Conservation (phyloP, 2,329 filamentous ascomycete genomes). For the Beauveria brongniartii region DNA sequence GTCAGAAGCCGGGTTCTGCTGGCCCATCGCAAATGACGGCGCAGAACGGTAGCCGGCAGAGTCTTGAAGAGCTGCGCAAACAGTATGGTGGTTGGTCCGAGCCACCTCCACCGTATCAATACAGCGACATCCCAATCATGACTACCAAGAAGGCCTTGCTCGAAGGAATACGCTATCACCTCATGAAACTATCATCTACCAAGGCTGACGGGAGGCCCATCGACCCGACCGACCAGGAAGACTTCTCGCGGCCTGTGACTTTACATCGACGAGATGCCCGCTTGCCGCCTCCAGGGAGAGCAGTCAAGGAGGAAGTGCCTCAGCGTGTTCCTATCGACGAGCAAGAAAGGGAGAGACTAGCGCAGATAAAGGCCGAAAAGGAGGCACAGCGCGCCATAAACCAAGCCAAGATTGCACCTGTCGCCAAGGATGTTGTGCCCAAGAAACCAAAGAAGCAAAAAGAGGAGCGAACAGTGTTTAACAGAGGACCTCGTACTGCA, state of each 20-base stretch:
- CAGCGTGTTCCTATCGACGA: slow-evolving; percentile 40
- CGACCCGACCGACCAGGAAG: slow-evolving; percentile 60
- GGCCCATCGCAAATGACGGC: slow-evolving; percentile 15
- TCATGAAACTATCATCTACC: slow-evolving; percentile 67
- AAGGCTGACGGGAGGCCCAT: slow-evolving; percentile 51
- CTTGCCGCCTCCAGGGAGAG: slow-evolving; percentile 55
- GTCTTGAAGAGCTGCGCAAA: slow-evolving; percentile 34
- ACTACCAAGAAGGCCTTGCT: slow-evolving; percentile 75
- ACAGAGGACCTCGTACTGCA: slow-evolving; percentile 68
- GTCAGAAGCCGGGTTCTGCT: slow-evolving; percentile 15
- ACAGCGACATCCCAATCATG: slow-evolving; percentile 58
- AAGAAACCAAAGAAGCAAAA: slow-evolving; percentile 57
- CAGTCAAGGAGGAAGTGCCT: slow-evolving; percentile 51
- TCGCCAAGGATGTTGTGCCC: slow-evolving; percentile 48
- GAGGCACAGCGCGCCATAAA: slow-evolving; percentile 82
- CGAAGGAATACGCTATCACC: slow-evolving; percentile 75
- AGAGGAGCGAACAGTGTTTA: slow-evolving; percentile 80
- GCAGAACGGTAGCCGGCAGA: slow-evolving; percentile 24
- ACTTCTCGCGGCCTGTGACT: slow-evolving; percentile 82
- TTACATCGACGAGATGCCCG: slow-evolving; percentile 83
- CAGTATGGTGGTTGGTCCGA: slow-evolving; percentile 52
- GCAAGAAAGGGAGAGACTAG: slow-evolving; percentile 54
- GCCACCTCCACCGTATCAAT: slow-evolving; percentile 38
- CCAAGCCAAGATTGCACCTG: slow-evolving; percentile 86
- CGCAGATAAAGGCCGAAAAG: slow-evolving; percentile 67